Percentiles rank a stretch among this genome's conserved stretches.
Conservation (phyloP, 225 moss, liverwort and hornwort genomes). For the Rhytidiadelphus loreus region DNA sequence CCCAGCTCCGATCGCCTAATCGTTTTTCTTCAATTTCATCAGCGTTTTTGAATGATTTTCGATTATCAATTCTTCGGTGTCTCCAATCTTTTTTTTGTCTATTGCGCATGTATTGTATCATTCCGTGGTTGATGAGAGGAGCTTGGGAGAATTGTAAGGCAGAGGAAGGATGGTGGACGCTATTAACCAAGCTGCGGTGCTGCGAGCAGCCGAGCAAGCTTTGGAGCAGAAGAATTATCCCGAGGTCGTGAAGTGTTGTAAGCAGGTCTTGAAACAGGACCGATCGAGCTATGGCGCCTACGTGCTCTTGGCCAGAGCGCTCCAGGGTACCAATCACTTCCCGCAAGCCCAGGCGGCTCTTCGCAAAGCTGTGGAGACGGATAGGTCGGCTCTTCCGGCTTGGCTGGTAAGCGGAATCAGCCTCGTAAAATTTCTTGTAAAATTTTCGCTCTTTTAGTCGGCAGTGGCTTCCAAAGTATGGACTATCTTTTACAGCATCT, state of each 20-base stretch:
- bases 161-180: slow-evolving; percentile 10
- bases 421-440: neutral
- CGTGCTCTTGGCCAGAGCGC: slow-evolving; percentile 77
- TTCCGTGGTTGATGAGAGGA: slow-evolving; percentile 11
- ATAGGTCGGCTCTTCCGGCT: slow-evolving; percentile 68
- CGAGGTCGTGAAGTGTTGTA: slow-evolving; percentile 80
- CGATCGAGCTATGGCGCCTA: slow-evolving; percentile 77
- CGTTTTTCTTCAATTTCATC: neutral
- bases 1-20: neutral
- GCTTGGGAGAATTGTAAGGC: neutral
- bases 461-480: neutral
- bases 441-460: neutral
- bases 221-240: slow-evolving; percentile 48
- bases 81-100: neutral
- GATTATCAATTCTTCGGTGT: neutral
- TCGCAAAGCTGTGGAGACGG: slow-evolving; percentile 57
- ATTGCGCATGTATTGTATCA: neutral
- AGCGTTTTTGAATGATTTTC: neutral
- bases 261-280: slow-evolving; percentile 83
- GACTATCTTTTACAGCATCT: neutral
- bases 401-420: slow-evolving; percentile 62
- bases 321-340: slow-evolving; percentile 64
- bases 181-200: slow-evolving; percentile 1
- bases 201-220: slow-evolving; percentile 72
- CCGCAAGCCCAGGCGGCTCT: slow-evolving; percentile 80